These are phyloP conservation scores for Cubamyces sp. DNA, from an alignment of 768 basidiomycete genomes.

Conservation along the genomic window DNA sequence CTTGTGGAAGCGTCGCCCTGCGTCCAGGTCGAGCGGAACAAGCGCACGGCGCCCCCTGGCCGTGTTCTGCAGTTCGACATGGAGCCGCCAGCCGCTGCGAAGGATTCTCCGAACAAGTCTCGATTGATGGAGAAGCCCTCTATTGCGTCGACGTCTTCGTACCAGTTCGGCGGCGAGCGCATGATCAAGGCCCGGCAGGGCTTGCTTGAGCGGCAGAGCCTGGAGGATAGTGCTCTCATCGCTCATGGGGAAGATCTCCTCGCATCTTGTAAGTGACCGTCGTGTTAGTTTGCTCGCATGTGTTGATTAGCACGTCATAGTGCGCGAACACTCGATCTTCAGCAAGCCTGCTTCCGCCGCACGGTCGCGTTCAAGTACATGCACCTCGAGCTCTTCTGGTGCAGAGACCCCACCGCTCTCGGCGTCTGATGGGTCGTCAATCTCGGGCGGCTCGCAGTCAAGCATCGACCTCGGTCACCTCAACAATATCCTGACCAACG, in stretches of 20 bases:
- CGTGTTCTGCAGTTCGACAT: conserved; percentile 31
- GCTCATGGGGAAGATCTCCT: conserved; percentile 69
- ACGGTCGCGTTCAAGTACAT: conserved; percentile 70
- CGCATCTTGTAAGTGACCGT: conserved; percentile 50
- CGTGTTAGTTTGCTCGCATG: background rate
- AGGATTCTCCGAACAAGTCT: conserved; percentile 48
- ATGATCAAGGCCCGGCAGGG: conserved; percentile 70
- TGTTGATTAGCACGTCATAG: conserved; percentile 24
- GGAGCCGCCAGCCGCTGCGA: conserved; percentile 35
- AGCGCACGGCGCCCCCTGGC: conserved; percentile 47
- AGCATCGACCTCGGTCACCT: conserved; percentile 75
- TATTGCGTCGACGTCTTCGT: conserved; percentile 65
- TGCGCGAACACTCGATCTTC: conserved; percentile 59
- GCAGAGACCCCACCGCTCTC: conserved; percentile 74
- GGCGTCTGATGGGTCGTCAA: conserved; percentile 65
- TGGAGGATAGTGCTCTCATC: conserved; percentile 66
- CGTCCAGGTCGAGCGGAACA: conserved; percentile 65
- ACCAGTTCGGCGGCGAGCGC: conserved; percentile 65
- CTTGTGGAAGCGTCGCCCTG: conserved; percentile 74
- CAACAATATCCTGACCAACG: conserved; percentile 57
- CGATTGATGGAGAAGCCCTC: conserved; percentile 66
- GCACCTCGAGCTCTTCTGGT: conserved; percentile 64
- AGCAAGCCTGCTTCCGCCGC: conserved; percentile 53
- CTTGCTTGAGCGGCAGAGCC: conserved; percentile 63
- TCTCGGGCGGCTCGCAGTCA: conserved; percentile 74